Percentiles rank a stretch among this genome's conserved stretches.
Conservation (phyloP, 768 basidiomycete species). For the Leccinum sublutescens region DNA sequence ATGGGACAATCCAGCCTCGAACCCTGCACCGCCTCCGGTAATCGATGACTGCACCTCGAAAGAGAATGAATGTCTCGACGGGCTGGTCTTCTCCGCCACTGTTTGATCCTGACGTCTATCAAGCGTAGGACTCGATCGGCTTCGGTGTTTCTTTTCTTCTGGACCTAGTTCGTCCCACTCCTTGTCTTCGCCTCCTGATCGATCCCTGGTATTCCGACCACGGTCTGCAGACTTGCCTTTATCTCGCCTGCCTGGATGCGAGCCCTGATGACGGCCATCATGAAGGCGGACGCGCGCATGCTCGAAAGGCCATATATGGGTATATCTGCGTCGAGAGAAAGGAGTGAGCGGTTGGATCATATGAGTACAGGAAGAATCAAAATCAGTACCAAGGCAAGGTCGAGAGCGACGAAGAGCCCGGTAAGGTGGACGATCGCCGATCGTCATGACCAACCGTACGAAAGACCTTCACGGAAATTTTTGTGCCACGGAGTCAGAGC, state of each 20-base stretch:
- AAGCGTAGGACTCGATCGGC: conserved; percentile 20
- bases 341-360: conserved; percentile 5
- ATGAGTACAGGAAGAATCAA: not conserved
- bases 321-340: conserved; percentile 55
- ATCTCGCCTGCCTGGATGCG: conserved; percentile 24
- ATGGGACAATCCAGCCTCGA: not conserved
- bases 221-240: conserved; percentile 20
- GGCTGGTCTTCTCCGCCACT: not conserved
- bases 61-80: conserved; percentile 10
- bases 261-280: conserved; percentile 35
- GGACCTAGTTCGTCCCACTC: conserved; percentile 1
- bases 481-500: not conserved
- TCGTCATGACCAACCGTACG: not conserved
- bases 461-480: not conserved
- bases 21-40: not conserved
- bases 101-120: conserved; percentile 2
- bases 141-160: conserved; percentile 16
- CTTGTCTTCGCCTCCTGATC: conserved; percentile 3
- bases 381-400: not conserved
- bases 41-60: conserved; percentile 7
- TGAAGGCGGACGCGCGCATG: conserved; percentile 83
- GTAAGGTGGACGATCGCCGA: conserved; percentile 7
- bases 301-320: conserved; percentile 97
- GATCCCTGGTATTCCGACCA: conserved; percentile 14
- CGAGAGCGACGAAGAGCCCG: not conserved